These are phyloP conservation scores for Penicillium olsonii DNA, from an alignment of 2,329 filamentous ascomycete genomes.

Conservation along the genomic window DNA sequence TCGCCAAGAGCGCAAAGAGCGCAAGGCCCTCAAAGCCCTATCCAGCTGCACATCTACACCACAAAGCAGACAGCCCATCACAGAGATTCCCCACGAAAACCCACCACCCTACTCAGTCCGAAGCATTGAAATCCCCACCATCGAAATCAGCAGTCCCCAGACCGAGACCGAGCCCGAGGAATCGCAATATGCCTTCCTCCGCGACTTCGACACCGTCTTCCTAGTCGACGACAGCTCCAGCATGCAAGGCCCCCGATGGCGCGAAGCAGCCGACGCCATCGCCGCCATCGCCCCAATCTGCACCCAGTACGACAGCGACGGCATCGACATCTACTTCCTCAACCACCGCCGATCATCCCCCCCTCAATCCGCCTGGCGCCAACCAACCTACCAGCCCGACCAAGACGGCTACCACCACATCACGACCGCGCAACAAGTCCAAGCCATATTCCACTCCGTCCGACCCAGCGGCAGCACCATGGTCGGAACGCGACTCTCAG, in stretches of 20 bases:
- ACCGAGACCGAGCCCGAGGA: constrained; percentile 45
- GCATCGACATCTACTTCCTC: constrained; percentile 88
- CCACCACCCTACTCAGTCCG: constrained; percentile 29
- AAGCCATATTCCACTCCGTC: constrained; percentile 69
- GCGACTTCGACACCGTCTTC: constrained; percentile 81
- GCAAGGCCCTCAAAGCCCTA: background rate
- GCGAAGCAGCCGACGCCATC: constrained; percentile 70
- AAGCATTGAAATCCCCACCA: constrained; percentile 28
- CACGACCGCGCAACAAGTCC: constrained; percentile 58
- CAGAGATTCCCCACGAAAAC: background rate
- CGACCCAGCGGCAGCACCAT: constrained; percentile 68
- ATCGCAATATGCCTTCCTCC: constrained; percentile 74
- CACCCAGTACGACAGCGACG: constrained; percentile 75
- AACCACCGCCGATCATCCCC: constrained; percentile 57
- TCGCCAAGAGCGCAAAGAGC: constrained; percentile 2
- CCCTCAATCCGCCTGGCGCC: constrained; percentile 27
- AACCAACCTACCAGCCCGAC: constrained; percentile 37
- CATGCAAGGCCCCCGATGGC: constrained; percentile 78
- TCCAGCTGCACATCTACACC: background rate
- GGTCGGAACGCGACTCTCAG: constrained; percentile 69
- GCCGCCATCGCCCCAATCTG: constrained; percentile 78
- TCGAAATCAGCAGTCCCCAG: constrained; percentile 29
- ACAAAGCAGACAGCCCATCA: background rate
- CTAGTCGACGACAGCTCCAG: constrained; percentile 89
- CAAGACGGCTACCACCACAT: constrained; percentile 65